A percentile compares a stretch with the other conserved stretches of the same genome.
Evolutionary conservation across 1,284 basidiomycete genomes (phyloP).

Genomic region (Schizophyllum amplum): DNA sequence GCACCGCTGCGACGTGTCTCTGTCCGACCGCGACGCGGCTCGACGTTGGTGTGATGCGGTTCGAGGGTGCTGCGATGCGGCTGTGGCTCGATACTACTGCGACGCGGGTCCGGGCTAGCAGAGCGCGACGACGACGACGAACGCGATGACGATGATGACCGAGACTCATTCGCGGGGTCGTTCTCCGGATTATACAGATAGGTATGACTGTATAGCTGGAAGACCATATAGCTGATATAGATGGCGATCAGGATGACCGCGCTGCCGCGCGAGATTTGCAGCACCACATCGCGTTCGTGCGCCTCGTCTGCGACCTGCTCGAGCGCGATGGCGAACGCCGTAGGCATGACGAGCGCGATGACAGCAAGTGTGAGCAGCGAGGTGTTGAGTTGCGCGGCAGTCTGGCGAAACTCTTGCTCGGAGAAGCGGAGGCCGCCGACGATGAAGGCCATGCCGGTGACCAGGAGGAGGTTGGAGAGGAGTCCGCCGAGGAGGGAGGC

Average conservation of each 20-base stretch:
- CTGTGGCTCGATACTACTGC: neutral
- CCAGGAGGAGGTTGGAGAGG: constrained; percentile 37
- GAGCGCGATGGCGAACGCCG: constrained; percentile 39
- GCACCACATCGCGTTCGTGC: constrained; percentile 6
- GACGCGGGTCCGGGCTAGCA: neutral
- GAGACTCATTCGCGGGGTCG: neutral
- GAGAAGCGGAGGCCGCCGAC: constrained; percentile 59
- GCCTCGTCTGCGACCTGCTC: neutral
- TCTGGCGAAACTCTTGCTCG: constrained; percentile 47
- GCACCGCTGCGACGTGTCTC: neutral
- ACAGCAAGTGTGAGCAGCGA: constrained; percentile 75
- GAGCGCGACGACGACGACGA: neutral
- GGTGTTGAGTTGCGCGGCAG: constrained; percentile 72
- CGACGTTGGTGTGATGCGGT: neutral
- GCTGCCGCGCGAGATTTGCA: constrained; percentile 30
- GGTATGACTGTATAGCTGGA: constrained; percentile 83
- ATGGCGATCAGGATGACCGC: constrained; percentile 76
- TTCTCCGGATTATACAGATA: constrained; percentile 42
- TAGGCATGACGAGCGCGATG: constrained; percentile 73
- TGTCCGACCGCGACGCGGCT: neutral
- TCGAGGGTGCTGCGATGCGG: neutral
- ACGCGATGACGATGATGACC: neutral
- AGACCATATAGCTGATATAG: constrained; percentile 67
- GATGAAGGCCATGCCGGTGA: constrained; percentile 78
- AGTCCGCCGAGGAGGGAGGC: constrained; percentile 7